Evolutionary conservation across 352 stramenopile species (phyloP), one percentile per base, ranked within the genome.

Genomic region (Phytophthora aleatoria): DNA sequence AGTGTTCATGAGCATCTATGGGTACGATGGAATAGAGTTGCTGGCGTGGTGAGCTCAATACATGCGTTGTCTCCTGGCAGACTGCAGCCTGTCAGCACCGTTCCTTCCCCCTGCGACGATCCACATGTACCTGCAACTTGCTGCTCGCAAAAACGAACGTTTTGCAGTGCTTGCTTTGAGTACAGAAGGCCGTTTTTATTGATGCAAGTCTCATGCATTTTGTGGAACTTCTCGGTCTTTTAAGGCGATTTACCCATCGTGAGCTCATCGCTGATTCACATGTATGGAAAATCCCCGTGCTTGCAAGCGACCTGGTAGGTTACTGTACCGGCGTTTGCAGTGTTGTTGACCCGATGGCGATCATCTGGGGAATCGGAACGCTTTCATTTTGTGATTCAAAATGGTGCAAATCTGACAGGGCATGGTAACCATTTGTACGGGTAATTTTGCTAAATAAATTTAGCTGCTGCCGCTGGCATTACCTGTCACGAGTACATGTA

Each of bases 221-320:
- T 20, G 20, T 20, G 20, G 20, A 20, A 20, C 20, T 20, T 20
- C 20, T 20, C 20, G 20, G 20, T 20, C 20, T 20, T 20, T 20
- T 1, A 20, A 20, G 20, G 20, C 20, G 20, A 20, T 20, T 20
- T 20, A 20, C 20, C 0, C 20, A 20, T 20, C 20, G 20, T 20
- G 20, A 20, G 20, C 20, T 20, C 20, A 20, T 20, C 20, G 20
- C 20, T 20, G 20, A 20, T 20, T 20, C 20, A 20, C 20, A 20
- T 20, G 55, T 30, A 55, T 49, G 31, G 55, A 48, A 55, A 31
- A 47, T 49, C 35, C 35, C 50, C 20, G 20, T 54, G 50, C 49
- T 53, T 67, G 59, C 35, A 67, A 12, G 10, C 42, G 20, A 10
- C 12, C 50, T 61, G 50, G 42, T 61, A 67, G 43, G 52, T 57